Evolutionary conservation across 2,329 filamentous ascomycete genomes (phyloP).

Genomic region (Calonectria pseudoturangicola): DNA sequence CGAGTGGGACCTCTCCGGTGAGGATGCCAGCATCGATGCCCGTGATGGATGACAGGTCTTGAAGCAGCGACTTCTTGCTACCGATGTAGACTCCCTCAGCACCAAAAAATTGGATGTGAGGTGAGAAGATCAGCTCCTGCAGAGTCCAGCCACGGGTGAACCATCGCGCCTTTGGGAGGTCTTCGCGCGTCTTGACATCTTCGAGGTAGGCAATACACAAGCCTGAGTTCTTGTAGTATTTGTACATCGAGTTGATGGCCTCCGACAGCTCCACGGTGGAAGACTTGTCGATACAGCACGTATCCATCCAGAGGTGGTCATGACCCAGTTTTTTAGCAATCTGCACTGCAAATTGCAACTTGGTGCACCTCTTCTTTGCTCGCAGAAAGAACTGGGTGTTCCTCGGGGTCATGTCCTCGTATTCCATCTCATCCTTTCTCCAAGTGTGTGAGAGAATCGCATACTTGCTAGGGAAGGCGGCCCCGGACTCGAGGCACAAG

Average conservation of each 20-base stretch:
- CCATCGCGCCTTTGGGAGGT: slow-evolving; percentile 8
- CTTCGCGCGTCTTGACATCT: slow-evolving; percentile 8
- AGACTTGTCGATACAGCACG: slow-evolving; percentile 9
- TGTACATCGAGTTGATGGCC: slow-evolving; percentile 23
- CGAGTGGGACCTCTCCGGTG: background rate
- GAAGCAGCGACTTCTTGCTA: slow-evolving; percentile 17
- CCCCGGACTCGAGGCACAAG: slow-evolving; percentile 8
- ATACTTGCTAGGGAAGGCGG: slow-evolving; percentile 8
- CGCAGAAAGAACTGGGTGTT: slow-evolving; percentile 9
- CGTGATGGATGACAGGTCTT: slow-evolving; percentile 3
- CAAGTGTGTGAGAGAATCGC: slow-evolving; percentile 21
- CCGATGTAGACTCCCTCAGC: slow-evolving; percentile 15
- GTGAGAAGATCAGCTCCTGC: slow-evolving; percentile 16
- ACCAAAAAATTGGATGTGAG: slow-evolving; percentile 15
- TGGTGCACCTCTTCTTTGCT: background rate
- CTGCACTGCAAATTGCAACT: slow-evolving; percentile 11
- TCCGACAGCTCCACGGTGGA: slow-evolving; percentile 1
- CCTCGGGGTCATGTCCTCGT: slow-evolving; percentile 7
- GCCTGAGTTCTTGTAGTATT: slow-evolving; percentile 4
- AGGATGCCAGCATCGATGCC: background rate
- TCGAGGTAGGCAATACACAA: slow-evolving; percentile 19
- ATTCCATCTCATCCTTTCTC: slow-evolving; percentile 6
- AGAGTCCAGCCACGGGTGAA: slow-evolving; percentile 23
- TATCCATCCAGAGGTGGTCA: slow-evolving; percentile 23
- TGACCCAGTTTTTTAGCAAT: slow-evolving; percentile 13